Evolutionary conservation across 169 alveolate species (phyloP).

Genomic region (Sarcocystis neurona): DNA sequence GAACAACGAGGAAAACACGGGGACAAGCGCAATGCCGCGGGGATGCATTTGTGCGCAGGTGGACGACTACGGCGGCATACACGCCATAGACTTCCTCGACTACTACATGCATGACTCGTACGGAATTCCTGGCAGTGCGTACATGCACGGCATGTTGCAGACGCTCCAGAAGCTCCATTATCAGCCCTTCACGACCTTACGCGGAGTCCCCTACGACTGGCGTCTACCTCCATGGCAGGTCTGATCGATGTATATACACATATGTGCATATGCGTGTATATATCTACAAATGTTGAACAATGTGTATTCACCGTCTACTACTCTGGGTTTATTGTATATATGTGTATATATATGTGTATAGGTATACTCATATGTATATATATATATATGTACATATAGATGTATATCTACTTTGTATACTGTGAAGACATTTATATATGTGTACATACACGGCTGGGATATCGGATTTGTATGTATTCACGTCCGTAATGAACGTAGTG

Average conservation of each 20-base stretch:
- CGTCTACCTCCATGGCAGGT: slow-evolving; percentile 65
- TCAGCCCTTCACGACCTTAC: slow-evolving; percentile 37
- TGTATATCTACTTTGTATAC: too few species aligned
- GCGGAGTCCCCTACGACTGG: slow-evolving; percentile 65
- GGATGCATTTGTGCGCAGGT: slow-evolving; percentile 16
- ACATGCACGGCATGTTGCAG: slow-evolving; percentile 50
- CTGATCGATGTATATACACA: too few species aligned
- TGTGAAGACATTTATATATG: too few species aligned
- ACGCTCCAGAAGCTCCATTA: slow-evolving; percentile 40
- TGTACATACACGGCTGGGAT: too few species aligned
- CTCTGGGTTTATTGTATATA: too few species aligned
- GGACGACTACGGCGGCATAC: slow-evolving; percentile 54
- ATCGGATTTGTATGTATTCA: too few species aligned
- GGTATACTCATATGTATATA: too few species aligned
- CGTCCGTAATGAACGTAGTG: too few species aligned
- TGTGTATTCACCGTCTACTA: background rate
- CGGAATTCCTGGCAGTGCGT: slow-evolving; percentile 62
- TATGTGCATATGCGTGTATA: background rate
- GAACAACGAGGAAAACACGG: background rate
- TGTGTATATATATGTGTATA: too few species aligned
- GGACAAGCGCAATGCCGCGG: too few species aligned
- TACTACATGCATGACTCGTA: slow-evolving; percentile 49
- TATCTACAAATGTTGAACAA: background rate
- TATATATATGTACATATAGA: too few species aligned
- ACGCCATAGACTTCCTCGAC: slow-evolving; percentile 62